Percentiles rank a stretch among this genome's conserved stretches.
These are phyloP conservation scores for Przewalskia tangutica DNA, from an alignment of 257 asterid genomes.

Conservation along the genomic window DNA sequence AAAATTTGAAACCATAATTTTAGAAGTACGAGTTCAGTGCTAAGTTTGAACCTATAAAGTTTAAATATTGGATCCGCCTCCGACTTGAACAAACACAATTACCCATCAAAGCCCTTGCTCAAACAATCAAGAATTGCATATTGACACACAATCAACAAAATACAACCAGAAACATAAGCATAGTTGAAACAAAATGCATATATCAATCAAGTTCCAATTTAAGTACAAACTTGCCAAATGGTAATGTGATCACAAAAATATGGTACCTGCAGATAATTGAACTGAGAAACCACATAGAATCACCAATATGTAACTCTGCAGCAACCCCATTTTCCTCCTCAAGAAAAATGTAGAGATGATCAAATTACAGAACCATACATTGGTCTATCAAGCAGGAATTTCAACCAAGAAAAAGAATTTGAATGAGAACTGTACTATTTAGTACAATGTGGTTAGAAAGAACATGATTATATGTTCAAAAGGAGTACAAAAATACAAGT, in stretches of 20 bases:
- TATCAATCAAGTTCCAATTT: not conserved
- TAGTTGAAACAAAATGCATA: not conserved
- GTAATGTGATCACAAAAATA: not conserved
- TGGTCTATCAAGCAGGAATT: slow-evolving; percentile 12
- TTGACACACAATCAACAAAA: not conserved
- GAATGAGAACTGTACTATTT: slow-evolving; percentile 1
- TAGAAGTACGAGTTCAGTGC: not conserved
- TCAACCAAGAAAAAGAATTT: slow-evolving; percentile 7
- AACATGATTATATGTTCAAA: slow-evolving; percentile 26
- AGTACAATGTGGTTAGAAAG: slow-evolving; percentile 18
- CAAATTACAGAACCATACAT: slow-evolving; percentile 25
- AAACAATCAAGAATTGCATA: not conserved
- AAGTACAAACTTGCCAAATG: not conserved
- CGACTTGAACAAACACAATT: not conserved
- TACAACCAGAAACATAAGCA: not conserved
- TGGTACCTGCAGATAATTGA: slow-evolving; percentile 69
- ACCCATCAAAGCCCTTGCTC: not conserved
- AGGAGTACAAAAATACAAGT: slow-evolving; percentile 13
- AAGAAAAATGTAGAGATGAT: slow-evolving; percentile 9
- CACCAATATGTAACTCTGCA: slow-evolving; percentile 20
- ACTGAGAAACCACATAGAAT: slow-evolving; percentile 25
- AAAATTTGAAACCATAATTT: too few relatives aligned
- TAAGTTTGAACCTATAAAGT: not conserved
- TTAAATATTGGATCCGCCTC: not conserved
- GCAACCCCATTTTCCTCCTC: slow-evolving; percentile 41